These are phyloP conservation scores for Plasmodium cynomolgi DNA, from an alignment of 169 alveolate genomes.

Conservation along the genomic window DNA sequence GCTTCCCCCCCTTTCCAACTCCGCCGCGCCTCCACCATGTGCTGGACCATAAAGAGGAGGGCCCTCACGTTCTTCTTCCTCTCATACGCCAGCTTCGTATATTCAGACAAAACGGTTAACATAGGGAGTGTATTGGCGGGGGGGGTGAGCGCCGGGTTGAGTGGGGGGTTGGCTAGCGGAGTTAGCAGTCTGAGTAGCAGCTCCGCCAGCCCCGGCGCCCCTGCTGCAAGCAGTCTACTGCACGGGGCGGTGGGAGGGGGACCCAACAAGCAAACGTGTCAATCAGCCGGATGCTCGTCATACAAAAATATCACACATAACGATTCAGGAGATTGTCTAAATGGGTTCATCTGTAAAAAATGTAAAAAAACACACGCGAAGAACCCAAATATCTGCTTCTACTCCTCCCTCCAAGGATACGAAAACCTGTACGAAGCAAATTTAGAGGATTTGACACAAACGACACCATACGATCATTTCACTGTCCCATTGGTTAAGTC, in stretches of 20 bases:
- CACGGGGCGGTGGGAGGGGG: neutral
- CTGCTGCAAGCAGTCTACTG: neutral
- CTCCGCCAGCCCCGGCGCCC: neutral
- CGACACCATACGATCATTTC: conserved; percentile 28
- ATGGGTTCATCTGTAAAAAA: conserved; percentile 63
- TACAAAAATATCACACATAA: conserved; percentile 35
- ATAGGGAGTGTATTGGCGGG: neutral
- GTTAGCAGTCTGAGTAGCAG: neutral
- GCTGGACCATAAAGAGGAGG: neutral
- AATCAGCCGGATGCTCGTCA: conserved; percentile 67
- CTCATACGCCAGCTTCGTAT: neutral
- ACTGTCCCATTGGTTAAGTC: conserved; percentile 36
- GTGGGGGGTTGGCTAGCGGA: neutral
- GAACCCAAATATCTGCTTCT: conserved; percentile 56
- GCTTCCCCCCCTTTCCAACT: neutral
- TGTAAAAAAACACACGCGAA: conserved; percentile 67
- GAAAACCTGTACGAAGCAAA: conserved; percentile 69
- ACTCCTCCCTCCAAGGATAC: conserved; percentile 46
- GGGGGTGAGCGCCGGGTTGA: neutral
- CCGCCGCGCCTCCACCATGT: conserved; percentile 24
- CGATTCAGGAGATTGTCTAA: conserved; percentile 23
- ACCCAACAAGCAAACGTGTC: conserved; percentile 34
- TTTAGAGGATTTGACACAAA: conserved; percentile 28
- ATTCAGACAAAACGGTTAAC: conserved; percentile 13
- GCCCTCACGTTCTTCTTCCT: neutral